Evolutionary conservation across 1,284 basidiomycete species (phyloP).

Genomic region (Trichosporon coremiiforme): DNA sequence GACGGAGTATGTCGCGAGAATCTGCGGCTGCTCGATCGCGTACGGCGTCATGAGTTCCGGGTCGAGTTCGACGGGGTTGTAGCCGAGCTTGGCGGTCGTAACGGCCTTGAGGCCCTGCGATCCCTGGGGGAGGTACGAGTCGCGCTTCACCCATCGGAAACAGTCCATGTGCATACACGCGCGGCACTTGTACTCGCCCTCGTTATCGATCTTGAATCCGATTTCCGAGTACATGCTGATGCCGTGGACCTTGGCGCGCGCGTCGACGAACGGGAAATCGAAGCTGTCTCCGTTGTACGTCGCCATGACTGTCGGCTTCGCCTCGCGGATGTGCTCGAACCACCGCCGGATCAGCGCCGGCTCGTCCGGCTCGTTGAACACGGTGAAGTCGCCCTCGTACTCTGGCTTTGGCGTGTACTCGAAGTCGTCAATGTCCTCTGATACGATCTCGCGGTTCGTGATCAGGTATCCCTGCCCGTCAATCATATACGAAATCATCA

Average conservation of each 20-base stretch:
- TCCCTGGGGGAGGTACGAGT: slow-evolving; percentile 98
- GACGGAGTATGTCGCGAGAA: slow-evolving; percentile 95
- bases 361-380: slow-evolving; percentile 96
- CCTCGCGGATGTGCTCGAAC: slow-evolving; percentile 90
- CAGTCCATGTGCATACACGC: slow-evolving; percentile 99
- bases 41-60: slow-evolving; percentile 99
- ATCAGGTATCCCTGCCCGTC: slow-evolving; percentile 86
- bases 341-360: slow-evolving; percentile 78
- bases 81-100: slow-evolving; percentile 94
- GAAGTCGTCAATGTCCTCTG: slow-evolving; percentile 97
- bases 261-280: slow-evolving; percentile 98
- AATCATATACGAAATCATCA: slow-evolving; percentile 89
- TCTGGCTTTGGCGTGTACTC: slow-evolving; percentile 99
- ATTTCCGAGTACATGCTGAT: slow-evolving; percentile 97
- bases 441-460: slow-evolving; percentile 95
- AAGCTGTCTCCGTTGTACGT: slow-evolving; percentile 99
- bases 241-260: slow-evolving; percentile 81
- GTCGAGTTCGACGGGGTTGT: slow-evolving; percentile 96
- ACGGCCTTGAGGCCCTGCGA: slow-evolving; percentile 98
- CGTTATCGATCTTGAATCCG: slow-evolving; percentile 86
- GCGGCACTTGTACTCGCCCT: slow-evolving; percentile 93
- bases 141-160: slow-evolving; percentile 99
- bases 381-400: slow-evolving; percentile 93
- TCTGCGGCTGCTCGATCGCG: slow-evolving; percentile 92
- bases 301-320: slow-evolving; percentile 94